phyloP scores from a whole-genome alignment of 2,329 filamentous ascomycete genomes.

The Colletotrichum neosansevieriae region DNA sequence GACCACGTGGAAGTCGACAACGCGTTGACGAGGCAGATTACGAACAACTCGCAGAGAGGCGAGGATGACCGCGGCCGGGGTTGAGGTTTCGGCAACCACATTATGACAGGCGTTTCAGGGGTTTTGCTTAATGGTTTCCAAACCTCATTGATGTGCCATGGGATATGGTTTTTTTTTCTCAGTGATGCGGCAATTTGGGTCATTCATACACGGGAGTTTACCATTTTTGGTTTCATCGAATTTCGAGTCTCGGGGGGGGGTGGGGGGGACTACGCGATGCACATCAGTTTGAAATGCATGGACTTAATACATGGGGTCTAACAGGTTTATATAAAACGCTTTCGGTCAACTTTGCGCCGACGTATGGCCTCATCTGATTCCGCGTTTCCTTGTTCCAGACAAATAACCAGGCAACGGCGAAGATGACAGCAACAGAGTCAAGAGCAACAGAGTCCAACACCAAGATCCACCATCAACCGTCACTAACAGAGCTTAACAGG shows the following conservation, averaged over 20 bases:
- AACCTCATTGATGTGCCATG: neutral
- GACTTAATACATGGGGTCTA: neutral
- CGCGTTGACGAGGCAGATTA: constrained; percentile 23
- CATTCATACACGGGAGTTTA: neutral
- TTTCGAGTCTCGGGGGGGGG: neutral
- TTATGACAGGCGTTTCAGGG: neutral
- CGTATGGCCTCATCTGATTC: too few species aligned
- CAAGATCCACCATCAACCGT: too few species aligned
- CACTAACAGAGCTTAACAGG: too few species aligned
- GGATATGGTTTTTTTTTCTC: neutral
- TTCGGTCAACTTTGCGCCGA: neutral
- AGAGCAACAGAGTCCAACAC: too few species aligned
- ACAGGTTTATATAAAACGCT: neutral
- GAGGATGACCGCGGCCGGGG: constrained; percentile 27
- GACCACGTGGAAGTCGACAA: constrained; percentile 41
- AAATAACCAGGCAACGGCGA: too few species aligned
- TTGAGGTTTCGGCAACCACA: neutral
- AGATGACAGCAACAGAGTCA: too few species aligned
- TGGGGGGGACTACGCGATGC: neutral
- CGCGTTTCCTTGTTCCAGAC: too few species aligned
- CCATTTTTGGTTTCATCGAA: neutral
- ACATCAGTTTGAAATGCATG: neutral
- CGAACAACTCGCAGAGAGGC: constrained; percentile 26
- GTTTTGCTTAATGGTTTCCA: neutral
- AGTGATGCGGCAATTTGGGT: neutral